Conservation (phyloP, 495 filamentous ascomycete species). For the Hypoxylon intermedium region DNA sequence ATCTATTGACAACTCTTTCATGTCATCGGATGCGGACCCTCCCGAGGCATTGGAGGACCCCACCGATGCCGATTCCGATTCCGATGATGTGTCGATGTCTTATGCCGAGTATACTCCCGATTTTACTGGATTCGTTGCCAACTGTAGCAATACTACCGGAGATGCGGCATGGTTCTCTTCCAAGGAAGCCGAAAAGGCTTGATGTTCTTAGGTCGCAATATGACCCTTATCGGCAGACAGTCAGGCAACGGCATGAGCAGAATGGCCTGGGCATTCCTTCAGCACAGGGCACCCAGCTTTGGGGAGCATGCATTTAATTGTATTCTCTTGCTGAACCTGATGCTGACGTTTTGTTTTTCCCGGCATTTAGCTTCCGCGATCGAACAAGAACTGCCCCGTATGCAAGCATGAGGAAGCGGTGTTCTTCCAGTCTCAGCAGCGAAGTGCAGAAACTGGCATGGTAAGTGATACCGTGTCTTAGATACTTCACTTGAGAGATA, state of each 20-base stretch:
- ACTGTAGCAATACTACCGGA: background rate
- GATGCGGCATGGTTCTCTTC: background rate
- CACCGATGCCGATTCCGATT: too few species aligned
- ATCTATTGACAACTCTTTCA: constrained; percentile 3
- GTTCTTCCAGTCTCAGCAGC: constrained; percentile 98
- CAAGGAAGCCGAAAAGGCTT: background rate
- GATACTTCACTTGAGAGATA: background rate
- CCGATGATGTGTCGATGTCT: constrained; percentile 15
- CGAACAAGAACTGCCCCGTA: constrained; percentile 79
- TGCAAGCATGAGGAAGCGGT: constrained; percentile 89
- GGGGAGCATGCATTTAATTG: constrained; percentile 20
- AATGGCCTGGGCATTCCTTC: constrained; percentile 1
- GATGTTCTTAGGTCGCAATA: too few species aligned
- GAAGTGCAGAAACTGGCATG: constrained; percentile 97
- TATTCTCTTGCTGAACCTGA: constrained; percentile 32
- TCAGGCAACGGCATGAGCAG: background rate
- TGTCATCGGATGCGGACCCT: constrained; percentile 22
- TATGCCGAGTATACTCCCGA: background rate
- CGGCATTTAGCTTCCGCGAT: constrained; percentile 77
- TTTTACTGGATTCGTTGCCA: background rate
- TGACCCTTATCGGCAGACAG: constrained; percentile 12
- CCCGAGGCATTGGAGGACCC: constrained; percentile 33
- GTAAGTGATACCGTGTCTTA: constrained; percentile 59
- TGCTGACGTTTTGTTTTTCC: constrained; percentile 58
- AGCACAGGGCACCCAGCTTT: constrained; percentile 23